phyloP scores from a whole-genome alignment of 306 rosid species.

The Lagenaria siceraria region DNA sequence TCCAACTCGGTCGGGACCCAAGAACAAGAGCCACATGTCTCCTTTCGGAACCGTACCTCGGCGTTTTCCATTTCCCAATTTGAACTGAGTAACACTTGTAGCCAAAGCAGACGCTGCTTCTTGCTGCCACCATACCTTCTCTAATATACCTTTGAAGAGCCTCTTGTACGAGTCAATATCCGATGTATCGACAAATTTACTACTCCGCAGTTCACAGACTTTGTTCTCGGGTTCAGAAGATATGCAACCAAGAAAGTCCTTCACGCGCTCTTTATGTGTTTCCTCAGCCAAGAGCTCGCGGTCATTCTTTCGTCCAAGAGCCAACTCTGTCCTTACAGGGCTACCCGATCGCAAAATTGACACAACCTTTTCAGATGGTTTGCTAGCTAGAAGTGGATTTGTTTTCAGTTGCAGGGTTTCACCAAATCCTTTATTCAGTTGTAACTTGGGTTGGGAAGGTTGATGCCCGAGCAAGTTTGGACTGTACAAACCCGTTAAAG shows the following conservation, averaged over 20 bases:
- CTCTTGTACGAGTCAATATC: conserved; percentile 77
- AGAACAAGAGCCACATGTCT: conserved; percentile 75
- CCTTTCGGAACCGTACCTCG: conserved; percentile 44
- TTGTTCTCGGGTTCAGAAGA: conserved; percentile 61
- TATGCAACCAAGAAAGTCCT: conserved; percentile 56
- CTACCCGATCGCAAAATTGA: conserved; percentile 20
- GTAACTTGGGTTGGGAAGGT: conserved; percentile 48
- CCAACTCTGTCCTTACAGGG: conserved; percentile 65
- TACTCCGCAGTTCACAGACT: conserved; percentile 33
- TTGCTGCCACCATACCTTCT: conserved; percentile 97
- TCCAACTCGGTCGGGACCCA: conserved; percentile 83
- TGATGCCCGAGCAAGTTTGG: conserved; percentile 39
- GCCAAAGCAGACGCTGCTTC: conserved; percentile 90
- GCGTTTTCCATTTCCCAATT: conserved; percentile 56
- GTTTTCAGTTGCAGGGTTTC: conserved; percentile 47
- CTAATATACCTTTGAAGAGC: conserved; percentile 56
- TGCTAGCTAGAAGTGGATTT: conserved; percentile 19
- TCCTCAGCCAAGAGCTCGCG: conserved; percentile 22
- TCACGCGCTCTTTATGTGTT: conserved; percentile 33
- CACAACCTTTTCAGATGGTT: conserved; percentile 23
- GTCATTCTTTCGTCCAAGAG: conserved; percentile 56
- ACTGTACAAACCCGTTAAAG: conserved; percentile 45
- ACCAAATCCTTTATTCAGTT: conserved; percentile 46
- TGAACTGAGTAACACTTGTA: conserved; percentile 61
- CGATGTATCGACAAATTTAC: conserved; percentile 23